Evolutionary conservation across 78 protist genomes (phyloP).

Genomic region (Mantamonas sphyraenae): DNA sequence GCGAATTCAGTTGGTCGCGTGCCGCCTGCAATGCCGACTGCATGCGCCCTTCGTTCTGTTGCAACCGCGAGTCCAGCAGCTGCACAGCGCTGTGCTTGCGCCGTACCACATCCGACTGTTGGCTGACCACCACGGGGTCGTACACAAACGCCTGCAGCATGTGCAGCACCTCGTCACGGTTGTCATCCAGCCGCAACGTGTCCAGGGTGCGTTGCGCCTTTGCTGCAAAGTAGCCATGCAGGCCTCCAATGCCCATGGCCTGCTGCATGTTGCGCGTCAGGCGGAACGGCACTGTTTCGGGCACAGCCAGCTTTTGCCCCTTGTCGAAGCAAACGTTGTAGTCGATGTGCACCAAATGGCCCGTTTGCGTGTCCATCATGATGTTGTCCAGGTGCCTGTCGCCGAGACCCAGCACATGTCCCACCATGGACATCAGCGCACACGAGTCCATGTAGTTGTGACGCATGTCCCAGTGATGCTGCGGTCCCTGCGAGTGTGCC

Average conservation of each 20-base stretch:
- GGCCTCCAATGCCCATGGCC: constrained; percentile 62
- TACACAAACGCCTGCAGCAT: too few relatives aligned
- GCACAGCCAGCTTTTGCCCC: constrained; percentile 57
- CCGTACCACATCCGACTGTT: too few relatives aligned
- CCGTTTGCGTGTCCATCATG: constrained; percentile 61
- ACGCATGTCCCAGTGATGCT: constrained; percentile 31
- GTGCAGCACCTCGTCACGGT: too few relatives aligned
- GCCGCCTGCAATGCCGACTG: too few relatives aligned
- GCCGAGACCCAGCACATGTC: constrained; percentile 86
- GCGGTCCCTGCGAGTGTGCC: too few relatives aligned
- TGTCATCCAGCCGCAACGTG: too few relatives aligned
- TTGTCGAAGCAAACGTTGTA: constrained; percentile 38
- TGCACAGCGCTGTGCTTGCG: too few relatives aligned
- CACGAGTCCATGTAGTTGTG: constrained; percentile 16
- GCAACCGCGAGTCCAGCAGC: too few relatives aligned
- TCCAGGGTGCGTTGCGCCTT: too few relatives aligned
- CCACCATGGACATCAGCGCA: constrained; percentile 90
- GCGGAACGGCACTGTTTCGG: constrained; percentile 80
- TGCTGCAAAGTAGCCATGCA: constrained; percentile 19
- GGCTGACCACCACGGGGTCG: too few relatives aligned
- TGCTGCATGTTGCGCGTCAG: constrained; percentile 62
- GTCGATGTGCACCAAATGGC: constrained; percentile 76
- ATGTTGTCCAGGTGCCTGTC: constrained; percentile 87
- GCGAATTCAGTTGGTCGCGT: too few relatives aligned
- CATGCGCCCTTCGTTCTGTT: too few relatives aligned